Percentiles rank a stretch among this genome's conserved stretches.
Conservation (phyloP, 208 protist genomes). For the Eutreptiella sp. region DNA sequence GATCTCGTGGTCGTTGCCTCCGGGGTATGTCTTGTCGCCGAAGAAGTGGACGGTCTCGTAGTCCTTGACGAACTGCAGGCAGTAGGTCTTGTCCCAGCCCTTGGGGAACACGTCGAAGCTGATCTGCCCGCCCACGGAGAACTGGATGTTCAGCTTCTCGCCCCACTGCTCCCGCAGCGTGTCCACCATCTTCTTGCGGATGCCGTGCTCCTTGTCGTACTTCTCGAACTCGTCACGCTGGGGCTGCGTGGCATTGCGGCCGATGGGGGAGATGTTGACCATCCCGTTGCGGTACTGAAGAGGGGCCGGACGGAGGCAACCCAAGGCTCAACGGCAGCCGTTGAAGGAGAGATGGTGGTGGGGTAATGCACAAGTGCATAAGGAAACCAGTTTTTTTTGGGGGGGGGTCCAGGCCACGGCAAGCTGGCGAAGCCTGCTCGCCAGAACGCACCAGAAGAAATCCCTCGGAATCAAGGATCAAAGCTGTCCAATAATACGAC, state of each 20-base stretch:
- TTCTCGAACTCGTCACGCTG: constrained; percentile 96
- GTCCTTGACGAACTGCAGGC: constrained; percentile 88
- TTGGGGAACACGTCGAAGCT: constrained; percentile 98
- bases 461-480: too few relatives aligned
- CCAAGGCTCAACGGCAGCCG: neutral
- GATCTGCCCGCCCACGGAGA: constrained; percentile 98
- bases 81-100: constrained; percentile 99
- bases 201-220: constrained; percentile 90
- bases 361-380: too few relatives aligned
- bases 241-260: constrained; percentile 93
- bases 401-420: too few relatives aligned
- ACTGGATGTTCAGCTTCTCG: constrained; percentile 74
- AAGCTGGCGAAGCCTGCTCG: too few relatives aligned
- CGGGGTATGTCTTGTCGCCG: constrained; percentile 96
- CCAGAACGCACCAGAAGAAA: too few relatives aligned
- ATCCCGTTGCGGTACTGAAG: constrained; percentile 93
- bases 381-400: too few relatives aligned
- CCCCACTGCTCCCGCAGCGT: constrained; percentile 67
- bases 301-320: neutral
- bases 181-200: constrained; percentile 87
- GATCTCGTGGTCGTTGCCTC: constrained; percentile 99
- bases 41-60: constrained; percentile 99
- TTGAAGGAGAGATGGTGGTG: too few relatives aligned
- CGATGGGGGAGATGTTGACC: constrained; percentile 98
- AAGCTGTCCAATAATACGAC: too few relatives aligned